These are phyloP conservation scores for Acanthamoeba culbertsoni DNA, from an alignment of 208 protist species.

Conservation along the genomic window DNA sequence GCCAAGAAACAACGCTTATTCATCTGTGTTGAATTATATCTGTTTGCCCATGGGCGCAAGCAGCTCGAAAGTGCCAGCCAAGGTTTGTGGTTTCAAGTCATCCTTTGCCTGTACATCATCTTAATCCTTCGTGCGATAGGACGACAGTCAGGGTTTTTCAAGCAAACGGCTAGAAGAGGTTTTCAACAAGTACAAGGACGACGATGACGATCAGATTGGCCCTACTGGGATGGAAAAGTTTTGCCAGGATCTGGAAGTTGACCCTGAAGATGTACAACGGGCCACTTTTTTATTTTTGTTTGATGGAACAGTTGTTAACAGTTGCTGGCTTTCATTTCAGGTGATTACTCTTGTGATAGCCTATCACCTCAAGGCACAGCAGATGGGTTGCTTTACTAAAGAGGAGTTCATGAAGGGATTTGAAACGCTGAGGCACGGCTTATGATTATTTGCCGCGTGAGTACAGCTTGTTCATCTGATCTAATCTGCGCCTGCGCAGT, in stretches of 20 bases:
- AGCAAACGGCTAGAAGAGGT: conserved; percentile 22
- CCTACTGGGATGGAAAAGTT: conserved; percentile 50
- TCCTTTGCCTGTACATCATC: too few relatives aligned
- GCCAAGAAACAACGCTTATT: too few relatives aligned
- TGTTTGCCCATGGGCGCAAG: too few relatives aligned
- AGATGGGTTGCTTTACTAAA: conserved; percentile 50
- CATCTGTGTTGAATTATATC: too few relatives aligned
- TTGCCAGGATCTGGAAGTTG: conserved; percentile 31
- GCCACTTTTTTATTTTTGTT: not conserved
- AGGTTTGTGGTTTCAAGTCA: too few relatives aligned
- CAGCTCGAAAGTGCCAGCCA: too few relatives aligned
- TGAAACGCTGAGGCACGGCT: conserved; percentile 2
- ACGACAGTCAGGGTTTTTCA: not conserved
- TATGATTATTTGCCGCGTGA: not conserved
- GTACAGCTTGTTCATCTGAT: not conserved
- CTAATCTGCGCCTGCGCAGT: not conserved
- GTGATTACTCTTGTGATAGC: conserved; percentile 44
- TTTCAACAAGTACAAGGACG: conserved; percentile 63
- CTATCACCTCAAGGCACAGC: conserved; percentile 44
- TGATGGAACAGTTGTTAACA: too few relatives aligned
- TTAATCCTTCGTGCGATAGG: not conserved
- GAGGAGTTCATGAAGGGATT: conserved; percentile 60
- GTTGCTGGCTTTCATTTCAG: not conserved
- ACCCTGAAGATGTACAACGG: conserved; percentile 38
- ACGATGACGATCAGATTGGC: conserved; percentile 43